Evolutionary conservation across 2,329 filamentous ascomycete genomes (phyloP).

Genomic region (Arachnomyces sp.): DNA sequence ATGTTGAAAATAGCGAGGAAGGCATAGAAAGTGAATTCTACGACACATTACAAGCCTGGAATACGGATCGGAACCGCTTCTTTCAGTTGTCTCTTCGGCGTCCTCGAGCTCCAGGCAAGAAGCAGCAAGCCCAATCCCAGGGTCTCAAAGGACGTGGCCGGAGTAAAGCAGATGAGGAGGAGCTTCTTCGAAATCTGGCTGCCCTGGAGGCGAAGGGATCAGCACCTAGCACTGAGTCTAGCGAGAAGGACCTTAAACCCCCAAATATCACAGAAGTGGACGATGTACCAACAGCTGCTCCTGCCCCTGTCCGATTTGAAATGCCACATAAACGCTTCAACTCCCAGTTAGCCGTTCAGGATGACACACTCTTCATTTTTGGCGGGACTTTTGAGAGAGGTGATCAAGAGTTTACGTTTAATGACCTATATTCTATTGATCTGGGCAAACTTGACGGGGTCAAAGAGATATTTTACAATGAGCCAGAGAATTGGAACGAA

Average conservation of each 20-base stretch:
- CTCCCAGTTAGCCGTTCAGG: constrained; percentile 79
- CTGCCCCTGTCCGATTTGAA: constrained; percentile 64
- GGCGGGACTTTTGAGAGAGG: constrained; percentile 94
- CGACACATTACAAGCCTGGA: constrained; percentile 85
- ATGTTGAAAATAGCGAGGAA: constrained; percentile 85
- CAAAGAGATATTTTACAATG: constrained; percentile 79
- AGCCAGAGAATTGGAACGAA: constrained; percentile 76
- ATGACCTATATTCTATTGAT: constrained; percentile 88
- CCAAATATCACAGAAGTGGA: constrained; percentile 51
- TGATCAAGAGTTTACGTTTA: constrained; percentile 90
- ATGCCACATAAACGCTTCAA: constrained; percentile 90
- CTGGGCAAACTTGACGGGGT: constrained; percentile 93
- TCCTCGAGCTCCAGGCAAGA: constrained; percentile 60
- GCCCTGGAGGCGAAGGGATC: constrained; percentile 70
- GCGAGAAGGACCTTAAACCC: constrained; percentile 31
- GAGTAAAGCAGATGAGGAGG: constrained; percentile 84
- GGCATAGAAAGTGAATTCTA: constrained; percentile 98
- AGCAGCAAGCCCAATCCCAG: constrained; percentile 35
- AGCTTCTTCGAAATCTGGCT: constrained; percentile 77
- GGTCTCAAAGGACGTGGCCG: constrained; percentile 52
- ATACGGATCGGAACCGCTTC: constrained; percentile 89
- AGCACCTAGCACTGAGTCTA: constrained; percentile 43
- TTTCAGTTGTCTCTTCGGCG: constrained; percentile 75
- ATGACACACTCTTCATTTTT: constrained; percentile 88
- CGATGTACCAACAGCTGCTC: constrained; percentile 44